Evolutionary conservation across 257 asterid genomes (phyloP).

Genomic region (Coffea eugenioides): DNA sequence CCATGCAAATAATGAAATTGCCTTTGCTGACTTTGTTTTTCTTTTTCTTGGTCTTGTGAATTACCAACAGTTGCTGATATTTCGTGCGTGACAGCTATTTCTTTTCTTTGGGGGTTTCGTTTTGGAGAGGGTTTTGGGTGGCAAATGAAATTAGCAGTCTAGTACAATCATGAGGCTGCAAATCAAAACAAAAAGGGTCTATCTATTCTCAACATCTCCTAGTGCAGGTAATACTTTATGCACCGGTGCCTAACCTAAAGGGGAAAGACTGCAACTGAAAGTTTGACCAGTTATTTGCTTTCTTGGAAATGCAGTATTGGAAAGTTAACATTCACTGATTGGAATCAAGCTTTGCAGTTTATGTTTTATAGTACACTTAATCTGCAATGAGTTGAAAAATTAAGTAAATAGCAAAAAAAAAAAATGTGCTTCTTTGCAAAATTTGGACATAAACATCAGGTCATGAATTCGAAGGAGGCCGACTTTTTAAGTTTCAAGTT

Average conservation of each 20-base stretch:
- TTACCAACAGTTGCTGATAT: not conserved
- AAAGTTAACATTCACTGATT: not conserved
- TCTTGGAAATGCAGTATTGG: not conserved
- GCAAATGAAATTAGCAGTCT: not conserved
- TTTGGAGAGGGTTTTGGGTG: not conserved
- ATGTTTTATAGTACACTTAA: no score
- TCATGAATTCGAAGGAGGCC: not conserved
- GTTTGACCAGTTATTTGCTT: conserved; percentile 5
- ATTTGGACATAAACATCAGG: not conserved
- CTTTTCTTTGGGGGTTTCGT: not conserved
- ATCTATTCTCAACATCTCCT: not conserved
- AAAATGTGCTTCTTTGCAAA: not conserved
- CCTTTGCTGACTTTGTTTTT: not conserved
- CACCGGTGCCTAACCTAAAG: conserved; percentile 15
- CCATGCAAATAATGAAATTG: not conserved
- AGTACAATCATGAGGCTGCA: not conserved
- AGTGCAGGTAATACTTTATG: conserved; percentile 2
- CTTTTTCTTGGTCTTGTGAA: not conserved
- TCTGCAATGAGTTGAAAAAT: no score
- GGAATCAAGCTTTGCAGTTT: not conserved
- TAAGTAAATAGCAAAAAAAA: no score
- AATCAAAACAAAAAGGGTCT: not conserved
- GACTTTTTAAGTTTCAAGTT: not conserved
- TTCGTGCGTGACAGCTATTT: not conserved
- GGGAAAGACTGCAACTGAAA: conserved; percentile 1